Conservation (phyloP, 2,329 filamentous ascomycete genomes). For the Ophiostoma pallidulum region DNA sequence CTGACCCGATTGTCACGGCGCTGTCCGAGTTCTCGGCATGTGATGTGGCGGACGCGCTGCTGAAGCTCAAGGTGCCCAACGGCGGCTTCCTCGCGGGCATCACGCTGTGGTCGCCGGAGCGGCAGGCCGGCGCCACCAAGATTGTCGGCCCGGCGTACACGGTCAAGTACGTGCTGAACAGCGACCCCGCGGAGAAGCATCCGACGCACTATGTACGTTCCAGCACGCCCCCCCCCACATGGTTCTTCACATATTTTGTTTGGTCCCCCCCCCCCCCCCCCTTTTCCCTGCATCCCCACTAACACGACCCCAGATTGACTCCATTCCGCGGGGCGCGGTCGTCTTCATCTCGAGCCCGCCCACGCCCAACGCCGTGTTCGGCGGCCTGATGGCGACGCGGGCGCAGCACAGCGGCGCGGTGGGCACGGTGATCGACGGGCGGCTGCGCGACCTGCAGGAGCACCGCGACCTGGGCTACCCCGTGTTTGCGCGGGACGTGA, state of each 20-base stretch:
- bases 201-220: constrained; percentile 35
- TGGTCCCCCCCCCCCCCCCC: too few species aligned
- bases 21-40: constrained; percentile 29
- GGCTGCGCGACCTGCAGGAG: constrained; percentile 43
- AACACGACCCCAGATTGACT: too few species aligned
- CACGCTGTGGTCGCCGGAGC: constrained; percentile 44
- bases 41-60: constrained; percentile 43
- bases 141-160: constrained; percentile 47
- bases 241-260: too few species aligned
- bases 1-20: constrained; percentile 20
- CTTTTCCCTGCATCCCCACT: too few species aligned
- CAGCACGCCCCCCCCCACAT: not conserved
- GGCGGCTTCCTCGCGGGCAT: constrained; percentile 46
- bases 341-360: constrained; percentile 41
- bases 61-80: constrained; percentile 37
- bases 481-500: constrained; percentile 35
- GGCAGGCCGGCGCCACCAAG: constrained; percentile 40
- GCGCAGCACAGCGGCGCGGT: constrained; percentile 35
- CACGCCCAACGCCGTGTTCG: constrained; percentile 42
- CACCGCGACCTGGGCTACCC: constrained; percentile 40
- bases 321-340: constrained; percentile 35
- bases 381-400: constrained; percentile 42
- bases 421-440: constrained; percentile 42
- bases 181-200: constrained; percentile 36
- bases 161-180: constrained; percentile 39